Evolutionary conservation across 1,284 basidiomycete species (phyloP).

Genomic region (Malassezia equina): DNA sequence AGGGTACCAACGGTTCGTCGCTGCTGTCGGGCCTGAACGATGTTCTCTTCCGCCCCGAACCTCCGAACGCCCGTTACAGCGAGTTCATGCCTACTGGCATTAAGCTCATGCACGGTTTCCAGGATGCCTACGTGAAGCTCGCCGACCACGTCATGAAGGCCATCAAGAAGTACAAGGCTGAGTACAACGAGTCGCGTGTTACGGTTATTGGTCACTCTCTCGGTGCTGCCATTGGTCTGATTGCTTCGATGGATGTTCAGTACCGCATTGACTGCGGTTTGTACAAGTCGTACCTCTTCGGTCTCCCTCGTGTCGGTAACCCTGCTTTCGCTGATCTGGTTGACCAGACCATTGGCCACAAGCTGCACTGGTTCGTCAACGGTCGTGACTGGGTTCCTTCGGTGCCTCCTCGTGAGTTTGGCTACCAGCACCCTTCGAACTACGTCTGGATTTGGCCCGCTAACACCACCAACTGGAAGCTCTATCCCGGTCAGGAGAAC

Average conservation of each 20-base stretch:
- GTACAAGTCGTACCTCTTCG: constrained; percentile 25
- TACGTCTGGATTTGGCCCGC: constrained; percentile 36
- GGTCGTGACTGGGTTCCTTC: constrained; percentile 28
- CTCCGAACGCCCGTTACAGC: constrained; percentile 20
- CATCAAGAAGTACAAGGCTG: constrained; percentile 23
- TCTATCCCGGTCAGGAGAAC: constrained; percentile 43
- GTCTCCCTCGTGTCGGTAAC: constrained; percentile 30
- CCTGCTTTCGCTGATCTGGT: constrained; percentile 27
- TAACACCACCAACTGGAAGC: constrained; percentile 22
- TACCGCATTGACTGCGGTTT: constrained; percentile 18
- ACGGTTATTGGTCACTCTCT: constrained; percentile 36
- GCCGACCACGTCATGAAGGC: constrained; percentile 23
- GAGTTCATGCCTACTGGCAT: constrained; percentile 18
- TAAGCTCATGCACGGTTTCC: constrained; percentile 32
- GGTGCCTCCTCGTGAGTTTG: constrained; percentile 23
- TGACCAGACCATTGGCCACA: constrained; percentile 22
- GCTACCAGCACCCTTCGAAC: constrained; percentile 27
- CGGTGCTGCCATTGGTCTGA: constrained; percentile 30
- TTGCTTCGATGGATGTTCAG: constrained; percentile 29
- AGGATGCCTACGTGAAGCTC: constrained; percentile 29
- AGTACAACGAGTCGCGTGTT: constrained; percentile 20
- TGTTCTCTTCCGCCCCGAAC: constrained; percentile 19
- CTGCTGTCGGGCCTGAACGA: constrained; percentile 27
- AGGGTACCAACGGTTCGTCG: constrained; percentile 31
- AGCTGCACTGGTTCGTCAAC: constrained; percentile 28